Base-by-base conservation (phyloP, 2,329 filamentous ascomycete genomes). In the Trichoderma arundinaceum region DNA sequence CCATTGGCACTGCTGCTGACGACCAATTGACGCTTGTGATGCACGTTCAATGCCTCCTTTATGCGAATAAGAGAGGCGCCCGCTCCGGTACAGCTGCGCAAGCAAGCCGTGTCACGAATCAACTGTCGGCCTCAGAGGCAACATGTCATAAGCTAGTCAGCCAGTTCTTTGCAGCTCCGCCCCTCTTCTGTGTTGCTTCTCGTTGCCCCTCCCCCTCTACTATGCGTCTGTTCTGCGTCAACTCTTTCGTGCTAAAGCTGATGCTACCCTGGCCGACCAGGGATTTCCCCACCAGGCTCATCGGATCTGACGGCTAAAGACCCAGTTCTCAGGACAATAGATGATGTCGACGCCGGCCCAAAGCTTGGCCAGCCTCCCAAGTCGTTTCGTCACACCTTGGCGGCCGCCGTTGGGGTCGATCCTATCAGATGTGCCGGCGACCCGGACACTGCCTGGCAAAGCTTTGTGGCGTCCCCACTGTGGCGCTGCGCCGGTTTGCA, bases 231-330 rank as follows among this genome's bases (percentile, higher is more conserved):
- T 7, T 13, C 22, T 28, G 22, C 22, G 22, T 28, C 22, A 28
- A 28, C 22, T 28, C 22, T 28, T 28, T 28, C 2, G 22, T 28
- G 22, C 22, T 28, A 28, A 32, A 32, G 22, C 22, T 10, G 43
- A 46, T 46, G 32, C 49, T 53, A 33, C 54, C 53, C 22, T 56
- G 38, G 3, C 22, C n/a, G 19, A 17, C 53, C 43, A 43, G 48
- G 32, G 19, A 41, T 28, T 58, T 33, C 44, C 19, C 57, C 57
- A 41, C 56, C 32, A 22, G 32, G 44, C 51, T 64, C 61, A 28
- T 54, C 61, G 61, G 61, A 64, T 64, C 61, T 39, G 48, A 56
- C 61, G 61, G 61, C 61, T 56, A 64, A 39, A 15, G 13, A 33
- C 48, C 58, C 44, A 13, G 49, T 39, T 17, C 19, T 33, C 39